phyloP scores from a whole-genome alignment of 768 basidiomycete species.

The Pleurotus tuoliensis region DNA sequence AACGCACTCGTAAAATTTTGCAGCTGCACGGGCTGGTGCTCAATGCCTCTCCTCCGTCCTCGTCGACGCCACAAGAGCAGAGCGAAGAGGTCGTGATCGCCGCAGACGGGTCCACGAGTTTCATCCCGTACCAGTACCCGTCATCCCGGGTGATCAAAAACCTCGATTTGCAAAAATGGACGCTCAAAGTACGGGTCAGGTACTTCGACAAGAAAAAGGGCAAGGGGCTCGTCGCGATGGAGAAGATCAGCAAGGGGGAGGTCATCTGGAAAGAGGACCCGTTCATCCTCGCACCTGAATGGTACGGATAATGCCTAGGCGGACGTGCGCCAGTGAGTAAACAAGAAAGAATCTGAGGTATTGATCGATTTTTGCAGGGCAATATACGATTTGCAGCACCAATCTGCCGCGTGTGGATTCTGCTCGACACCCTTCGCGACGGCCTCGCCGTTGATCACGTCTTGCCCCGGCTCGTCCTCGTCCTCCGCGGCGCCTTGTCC shows the following conservation, averaged over 20 bases:
- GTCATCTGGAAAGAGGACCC: conserved; percentile 85
- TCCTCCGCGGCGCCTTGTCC: conserved; percentile 43
- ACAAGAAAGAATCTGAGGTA: neutral
- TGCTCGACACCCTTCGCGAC: conserved; percentile 65
- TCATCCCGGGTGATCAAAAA: conserved; percentile 60
- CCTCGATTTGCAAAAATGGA: conserved; percentile 62
- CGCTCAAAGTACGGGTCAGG: conserved; percentile 58
- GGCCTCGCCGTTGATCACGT: conserved; percentile 41
- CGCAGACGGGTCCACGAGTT: conserved; percentile 1
- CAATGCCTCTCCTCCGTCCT: conserved; percentile 10
- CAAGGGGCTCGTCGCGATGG: conserved; percentile 76
- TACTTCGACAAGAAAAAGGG: conserved; percentile 71
- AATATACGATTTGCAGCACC: conserved; percentile 65
- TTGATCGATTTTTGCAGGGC: conserved; percentile 44
- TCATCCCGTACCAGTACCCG: conserved; percentile 37
- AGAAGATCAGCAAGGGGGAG: conserved; percentile 66
- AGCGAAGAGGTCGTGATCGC: conserved; percentile 10
- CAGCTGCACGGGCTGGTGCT: conserved; percentile 53
- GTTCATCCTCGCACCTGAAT: conserved; percentile 77
- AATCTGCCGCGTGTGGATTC: conserved; percentile 60
- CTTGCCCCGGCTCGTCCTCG: conserved; percentile 46
- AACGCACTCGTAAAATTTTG: conserved; percentile 70
- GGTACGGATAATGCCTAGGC: conserved; percentile 31
- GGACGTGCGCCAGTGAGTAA: too few species aligned
- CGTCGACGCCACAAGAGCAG: conserved; percentile 9